Percentiles rank a stretch among this genome's conserved stretches.
Conservation (phyloP, 768 basidiomycete genomes). For the Symmetrospora coprosmae region DNA sequence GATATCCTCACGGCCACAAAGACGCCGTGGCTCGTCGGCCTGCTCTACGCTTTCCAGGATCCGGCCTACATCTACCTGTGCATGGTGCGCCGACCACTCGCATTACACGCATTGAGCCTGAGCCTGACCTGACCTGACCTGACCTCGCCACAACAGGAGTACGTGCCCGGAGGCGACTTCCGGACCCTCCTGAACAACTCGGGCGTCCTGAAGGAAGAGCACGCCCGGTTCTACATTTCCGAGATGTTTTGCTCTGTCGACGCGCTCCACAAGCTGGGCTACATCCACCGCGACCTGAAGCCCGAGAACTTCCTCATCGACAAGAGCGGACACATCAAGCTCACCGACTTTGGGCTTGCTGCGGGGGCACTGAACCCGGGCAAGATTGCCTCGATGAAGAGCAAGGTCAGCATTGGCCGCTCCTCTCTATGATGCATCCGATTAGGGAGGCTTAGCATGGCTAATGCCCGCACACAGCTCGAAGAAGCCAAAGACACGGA, state of each 20-base stretch:
- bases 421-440: background rate
- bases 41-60: conserved; percentile 96
- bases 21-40: conserved; percentile 86
- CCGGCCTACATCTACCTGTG: conserved; percentile 79
- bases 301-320: conserved; percentile 99
- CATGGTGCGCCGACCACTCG: conserved; percentile 45
- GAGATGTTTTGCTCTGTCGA: conserved; percentile 94
- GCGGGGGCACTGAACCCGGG: conserved; percentile 89
- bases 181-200: conserved; percentile 94
- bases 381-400: conserved; percentile 82
- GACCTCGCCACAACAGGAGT: conserved; percentile 52
- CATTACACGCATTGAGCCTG: background rate
- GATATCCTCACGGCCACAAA: conserved; percentile 96
- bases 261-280: conserved; percentile 90
- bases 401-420: conserved; percentile 56
- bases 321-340: conserved; percentile 84
- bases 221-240: conserved; percentile 88
- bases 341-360: conserved; percentile 94
- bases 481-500: conserved; percentile 93
- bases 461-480: conserved; percentile 47
- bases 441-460: background rate
- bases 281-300: conserved; percentile 95
- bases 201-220: conserved; percentile 91
- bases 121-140: too few species aligned
- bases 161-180: conserved; percentile 96